Conservation (phyloP, 768 basidiomycete genomes). For the Psilocybe azurescens region DNA sequence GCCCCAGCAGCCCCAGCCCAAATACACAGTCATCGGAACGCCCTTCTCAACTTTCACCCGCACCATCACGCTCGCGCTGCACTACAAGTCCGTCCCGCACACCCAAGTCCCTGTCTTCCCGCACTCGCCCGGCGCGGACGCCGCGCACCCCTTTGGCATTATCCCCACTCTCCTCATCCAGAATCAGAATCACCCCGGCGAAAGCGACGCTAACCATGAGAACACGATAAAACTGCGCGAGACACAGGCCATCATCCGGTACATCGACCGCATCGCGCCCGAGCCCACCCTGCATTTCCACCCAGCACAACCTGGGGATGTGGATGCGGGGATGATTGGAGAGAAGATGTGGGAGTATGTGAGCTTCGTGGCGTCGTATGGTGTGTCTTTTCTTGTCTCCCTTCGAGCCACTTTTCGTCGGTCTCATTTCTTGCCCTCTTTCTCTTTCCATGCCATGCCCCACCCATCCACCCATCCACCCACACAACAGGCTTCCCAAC, state of each 20-base stretch:
- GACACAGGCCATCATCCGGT: constrained; percentile 37
- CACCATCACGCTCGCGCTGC: constrained; percentile 34
- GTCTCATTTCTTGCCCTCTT: no score
- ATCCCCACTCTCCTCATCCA: constrained; percentile 37
- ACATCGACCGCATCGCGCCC: no score
- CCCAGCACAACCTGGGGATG: no score
- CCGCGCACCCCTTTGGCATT: constrained; percentile 37
- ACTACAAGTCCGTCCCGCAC: constrained; percentile 33
- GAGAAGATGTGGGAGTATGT: constrained; percentile 42
- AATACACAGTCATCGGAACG: constrained; percentile 36
- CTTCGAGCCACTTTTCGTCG: no score
- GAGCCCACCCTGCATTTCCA: constrained; percentile 30
- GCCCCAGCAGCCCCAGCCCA: no score
- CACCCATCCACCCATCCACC: not conserved
- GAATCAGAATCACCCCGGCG: not conserved
- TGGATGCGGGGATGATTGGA: constrained; percentile 20
- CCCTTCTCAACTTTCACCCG: constrained; percentile 41
- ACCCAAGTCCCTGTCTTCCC: constrained; percentile 28
- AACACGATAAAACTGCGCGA: constrained; percentile 32
- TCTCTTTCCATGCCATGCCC: no score
- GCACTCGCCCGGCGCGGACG: constrained; percentile 24
- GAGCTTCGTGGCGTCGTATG: constrained; percentile 34
- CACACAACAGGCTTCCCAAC: constrained; percentile 31
- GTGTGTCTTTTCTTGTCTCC: no score
- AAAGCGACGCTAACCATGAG: constrained; percentile 24